phyloP scores from a whole-genome alignment of 768 basidiomycete genomes.

The Leccinum obscurum region DNA sequence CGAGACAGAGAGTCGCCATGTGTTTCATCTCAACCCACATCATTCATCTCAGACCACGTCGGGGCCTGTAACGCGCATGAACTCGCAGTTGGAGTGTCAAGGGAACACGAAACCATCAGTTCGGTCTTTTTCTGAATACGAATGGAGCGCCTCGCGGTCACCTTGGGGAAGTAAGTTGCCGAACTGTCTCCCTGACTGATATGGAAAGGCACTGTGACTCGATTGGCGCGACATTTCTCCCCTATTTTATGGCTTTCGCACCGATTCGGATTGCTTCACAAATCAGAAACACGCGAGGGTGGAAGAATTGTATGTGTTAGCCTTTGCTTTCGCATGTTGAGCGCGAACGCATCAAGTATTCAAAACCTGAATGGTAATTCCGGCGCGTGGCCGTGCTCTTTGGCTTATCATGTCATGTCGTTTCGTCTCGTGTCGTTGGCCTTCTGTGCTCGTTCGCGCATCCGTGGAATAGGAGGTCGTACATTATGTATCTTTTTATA shows the following conservation, averaged over 20 bases:
- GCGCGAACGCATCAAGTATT: neutral
- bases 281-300: neutral
- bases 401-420: too few relatives aligned
- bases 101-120: neutral
- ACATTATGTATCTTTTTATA: neutral
- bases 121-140: neutral
- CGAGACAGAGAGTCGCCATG: neutral
- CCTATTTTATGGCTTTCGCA: too few relatives aligned
- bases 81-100: neutral
- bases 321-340: neutral
- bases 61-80: neutral
- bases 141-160: neutral
- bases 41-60: neutral
- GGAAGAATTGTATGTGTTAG: too few relatives aligned
- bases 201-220: neutral
- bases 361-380: neutral
- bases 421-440: neutral
- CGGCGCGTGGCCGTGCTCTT: too few relatives aligned
- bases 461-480: neutral
- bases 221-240: too few relatives aligned
- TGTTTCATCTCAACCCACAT: neutral
- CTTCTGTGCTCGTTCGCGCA: too few relatives aligned
- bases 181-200: neutral
- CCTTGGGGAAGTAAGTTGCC: neutral
- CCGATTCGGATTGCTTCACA: too few relatives aligned